Base-by-base conservation (phyloP, 192 early-diverging fungal species). In the Umbelopsis isabellina region DNA sequence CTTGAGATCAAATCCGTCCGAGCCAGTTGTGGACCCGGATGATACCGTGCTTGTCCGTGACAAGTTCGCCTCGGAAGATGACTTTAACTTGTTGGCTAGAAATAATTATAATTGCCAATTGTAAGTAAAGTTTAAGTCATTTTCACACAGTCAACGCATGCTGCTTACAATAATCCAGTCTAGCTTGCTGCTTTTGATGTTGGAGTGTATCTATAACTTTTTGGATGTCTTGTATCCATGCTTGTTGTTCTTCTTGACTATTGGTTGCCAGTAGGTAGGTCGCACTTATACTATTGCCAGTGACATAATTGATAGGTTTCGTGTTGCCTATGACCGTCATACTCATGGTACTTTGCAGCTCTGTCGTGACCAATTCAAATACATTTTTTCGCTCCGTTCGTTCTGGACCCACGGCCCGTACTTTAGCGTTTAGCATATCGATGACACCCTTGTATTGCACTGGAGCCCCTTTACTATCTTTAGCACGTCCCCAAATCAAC, bases 361-460 rank as follows among this genome's bases (percentile, higher is more conserved):
- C 47, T 7, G 33, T 2, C 11, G 47, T 67, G 46, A 49, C 66
- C 25, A 67, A 16, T 33, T 49, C 66, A 30, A 49, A 48, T 21
- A 16, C 46, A 22, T 23, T 25, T 25, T 67, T 67, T 2, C 55
- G 55, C 20, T 67, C 66, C 46, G 66, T 47, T 47, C 47, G 45
- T 67, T 49, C 46, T 67, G 45, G 45, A 33, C 66, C 66, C 11
- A 67, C 66, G 4, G 27, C 15, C 33, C 55, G 25, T 2, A 61
- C 55, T 61, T 61, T 61, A 49, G 66, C 66, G 16, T 49, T 49
- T 18, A 18, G 15, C 23, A 67, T 7, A 0, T 67, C 66, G 47
- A 67, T 67, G 9, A 27, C 25, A 18, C 66, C 66, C 18, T 67
- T 67, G 66, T 67, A 67, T 46, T 67, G 66, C 12, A 61, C 18